Evolutionary conservation across 2,329 filamentous ascomycete genomes (phyloP).

Genomic region (Meredithiella fracta): DNA sequence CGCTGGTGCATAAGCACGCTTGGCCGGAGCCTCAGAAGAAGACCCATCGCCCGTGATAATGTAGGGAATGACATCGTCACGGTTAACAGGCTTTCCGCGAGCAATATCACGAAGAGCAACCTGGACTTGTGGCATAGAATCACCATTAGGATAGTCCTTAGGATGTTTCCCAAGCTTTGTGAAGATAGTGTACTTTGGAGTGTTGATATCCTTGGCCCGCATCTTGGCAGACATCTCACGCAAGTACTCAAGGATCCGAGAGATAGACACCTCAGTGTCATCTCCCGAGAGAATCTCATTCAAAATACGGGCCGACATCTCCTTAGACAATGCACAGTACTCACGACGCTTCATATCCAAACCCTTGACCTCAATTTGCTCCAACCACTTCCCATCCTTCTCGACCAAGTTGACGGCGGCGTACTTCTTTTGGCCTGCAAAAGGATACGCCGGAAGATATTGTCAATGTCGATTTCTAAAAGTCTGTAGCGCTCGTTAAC

Average conservation of each 20-base stretch:
- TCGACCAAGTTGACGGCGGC: slow-evolving; percentile 90
- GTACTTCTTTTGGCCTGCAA: slow-evolving; percentile 99
- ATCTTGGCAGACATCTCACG: slow-evolving; percentile 72
- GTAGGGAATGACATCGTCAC: slow-evolving; percentile 92
- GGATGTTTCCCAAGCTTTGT: slow-evolving; percentile 93
- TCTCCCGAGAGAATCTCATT: slow-evolving; percentile 90
- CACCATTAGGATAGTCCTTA: slow-evolving; percentile 82
- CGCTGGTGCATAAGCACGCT: slow-evolving; percentile 73
- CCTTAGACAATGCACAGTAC: slow-evolving; percentile 89
- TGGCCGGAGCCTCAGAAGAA: slow-evolving; percentile 56
- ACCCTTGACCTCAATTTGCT: slow-evolving; percentile 96
- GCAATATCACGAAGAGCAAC: slow-evolving; percentile 80
- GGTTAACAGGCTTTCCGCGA: slow-evolving; percentile 72
- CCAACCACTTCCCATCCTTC: slow-evolving; percentile 71
- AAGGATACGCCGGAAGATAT: slow-evolving; percentile 82
- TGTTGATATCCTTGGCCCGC: slow-evolving; percentile 59
- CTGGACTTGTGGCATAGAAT: slow-evolving; percentile 92
- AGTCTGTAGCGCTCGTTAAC: slow-evolving; percentile 89
- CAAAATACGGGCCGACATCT: slow-evolving; percentile 78
- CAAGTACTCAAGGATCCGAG: slow-evolving; percentile 85
- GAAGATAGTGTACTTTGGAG: slow-evolving; percentile 89
- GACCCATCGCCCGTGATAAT: slow-evolving; percentile 62
- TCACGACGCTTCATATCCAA: slow-evolving; percentile 95
- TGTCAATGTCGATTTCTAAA: slow-evolving; percentile 95
- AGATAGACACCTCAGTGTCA: slow-evolving; percentile 72